These are phyloP conservation scores for Apiotrichum domesticum DNA, from an alignment of 1,284 basidiomycete species.

Conservation along the genomic window DNA sequence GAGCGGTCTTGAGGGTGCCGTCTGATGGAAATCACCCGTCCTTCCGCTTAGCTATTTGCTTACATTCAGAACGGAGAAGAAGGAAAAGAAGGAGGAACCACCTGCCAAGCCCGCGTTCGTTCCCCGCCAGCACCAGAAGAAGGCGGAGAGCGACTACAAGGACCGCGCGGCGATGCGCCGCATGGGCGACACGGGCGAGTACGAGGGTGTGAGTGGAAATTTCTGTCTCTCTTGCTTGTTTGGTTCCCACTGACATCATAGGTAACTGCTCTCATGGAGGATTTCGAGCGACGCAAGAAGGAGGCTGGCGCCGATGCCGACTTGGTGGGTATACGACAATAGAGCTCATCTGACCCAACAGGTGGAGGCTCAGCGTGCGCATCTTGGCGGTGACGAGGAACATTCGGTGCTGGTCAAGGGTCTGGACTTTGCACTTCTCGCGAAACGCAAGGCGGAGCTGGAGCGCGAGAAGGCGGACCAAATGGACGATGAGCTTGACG, in stretches of 20 bases:
- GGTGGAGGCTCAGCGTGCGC: constrained; percentile 69
- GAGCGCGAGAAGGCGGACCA: constrained; percentile 54
- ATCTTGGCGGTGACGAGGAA: constrained; percentile 79
- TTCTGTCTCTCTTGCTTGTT: background rate
- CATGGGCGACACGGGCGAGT: constrained; percentile 42
- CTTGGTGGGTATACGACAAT: constrained; percentile 12
- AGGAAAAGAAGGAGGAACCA: constrained; percentile 2
- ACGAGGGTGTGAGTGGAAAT: constrained; percentile 29
- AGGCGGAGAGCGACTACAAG: constrained; percentile 33
- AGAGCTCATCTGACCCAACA: constrained; percentile 28
- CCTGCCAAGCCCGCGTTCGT: constrained; percentile 22
- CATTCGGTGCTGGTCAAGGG: constrained; percentile 81
- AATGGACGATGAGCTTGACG: constrained; percentile 71
- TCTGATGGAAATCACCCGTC: too few relatives aligned
- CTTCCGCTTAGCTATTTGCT: too few relatives aligned
- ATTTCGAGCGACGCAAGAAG: constrained; percentile 63
- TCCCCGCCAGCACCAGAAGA: constrained; percentile 32
- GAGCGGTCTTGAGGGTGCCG: too few relatives aligned
- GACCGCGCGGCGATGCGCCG: constrained; percentile 45
- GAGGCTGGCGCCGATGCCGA: constrained; percentile 55
- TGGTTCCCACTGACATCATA: constrained; percentile 1
- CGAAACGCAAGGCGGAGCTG: constrained; percentile 67
- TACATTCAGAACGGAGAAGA: background rate
- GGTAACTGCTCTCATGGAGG: constrained; percentile 54
- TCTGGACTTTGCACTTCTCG: constrained; percentile 78